phyloP scores from a whole-genome alignment of 768 basidiomycete species.

The Candolleomyces aberdarensis region DNA sequence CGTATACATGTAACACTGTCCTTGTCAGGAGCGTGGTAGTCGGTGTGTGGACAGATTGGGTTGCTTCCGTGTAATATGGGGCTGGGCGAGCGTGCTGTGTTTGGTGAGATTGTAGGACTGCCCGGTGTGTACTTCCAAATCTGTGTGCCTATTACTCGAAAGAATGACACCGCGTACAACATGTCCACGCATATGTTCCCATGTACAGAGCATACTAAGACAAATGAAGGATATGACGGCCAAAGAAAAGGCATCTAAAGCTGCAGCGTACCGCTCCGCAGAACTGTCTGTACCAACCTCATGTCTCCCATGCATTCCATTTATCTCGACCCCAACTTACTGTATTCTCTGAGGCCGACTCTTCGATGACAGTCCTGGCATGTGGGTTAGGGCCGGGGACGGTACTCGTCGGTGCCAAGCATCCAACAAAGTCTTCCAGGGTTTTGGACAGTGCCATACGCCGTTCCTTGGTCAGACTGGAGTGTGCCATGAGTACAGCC shows the following conservation, averaged over 20 bases:
- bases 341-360: conserved; percentile 69
- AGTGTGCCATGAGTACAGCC: conserved; percentile 71
- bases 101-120: too few species aligned
- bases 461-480: conserved; percentile 73
- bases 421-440: conserved; percentile 71
- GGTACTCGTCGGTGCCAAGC: conserved; percentile 45
- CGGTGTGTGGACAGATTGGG: too few species aligned
- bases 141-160: too few species aligned
- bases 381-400: conserved; percentile 47
- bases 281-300: conserved; percentile 91
- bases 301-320: conserved; percentile 85
- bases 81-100: too few species aligned
- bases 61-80: too few species aligned
- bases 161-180: conserved; percentile 64
- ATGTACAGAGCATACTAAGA: conserved; percentile 76
- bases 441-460: conserved; percentile 69
- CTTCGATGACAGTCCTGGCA: conserved; percentile 55
- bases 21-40: too few species aligned
- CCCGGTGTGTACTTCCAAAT: too few species aligned
- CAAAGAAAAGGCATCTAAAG: conserved; percentile 1
- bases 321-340: conserved; percentile 66
- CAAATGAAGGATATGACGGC: not conserved
- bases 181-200: conserved; percentile 70
- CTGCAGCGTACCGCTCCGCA: conserved; percentile 61
- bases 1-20: too few species aligned